Base-by-base conservation (phyloP, 441 rosid genomes). In the Metrosideros polymorpha region DNA sequence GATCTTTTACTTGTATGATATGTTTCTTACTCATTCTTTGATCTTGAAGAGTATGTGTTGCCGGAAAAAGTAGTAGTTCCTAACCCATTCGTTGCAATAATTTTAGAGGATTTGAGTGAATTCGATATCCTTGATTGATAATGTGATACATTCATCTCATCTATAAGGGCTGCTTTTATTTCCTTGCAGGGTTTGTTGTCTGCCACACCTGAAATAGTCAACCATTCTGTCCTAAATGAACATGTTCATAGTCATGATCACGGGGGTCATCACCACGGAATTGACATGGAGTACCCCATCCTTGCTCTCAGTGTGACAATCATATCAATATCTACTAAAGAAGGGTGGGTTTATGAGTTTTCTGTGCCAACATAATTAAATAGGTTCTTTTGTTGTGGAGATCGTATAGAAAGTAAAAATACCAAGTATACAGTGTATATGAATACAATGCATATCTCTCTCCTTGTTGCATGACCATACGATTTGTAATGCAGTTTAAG, bases 321-420 rank as follows among this genome's bases (percentile, higher is more conserved):
- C 85, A 89, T 95, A 84, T 95, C 99, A 83, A 95, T 97, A 90
- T 92, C 95, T 83, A 85, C 95, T 84, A 97, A 96, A 93, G 99
- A 97, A 94, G 97, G 98, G 99, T 97, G 94, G 76, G 29, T 9
- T 71, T 82, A 63, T 83, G 13, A 25, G 71, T 57, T 75, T 75
- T 84, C 61, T n/a, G 29, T 32, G 43, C 45, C 39, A 43, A 55
- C 10, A 3, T n/a, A 61, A 59, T 82, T 32, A 77, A 19, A 30
- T 63, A 47, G n/a, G 15, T 52, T 83, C 27, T 76, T 29, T 71
- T 22, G 47, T 39, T 71, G n/a, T 39, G 47, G 47, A 71, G n/a
- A 22, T 39, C 22, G 79, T 47, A 39, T 71, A 39, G 45, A 71
- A 71, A 71, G n/a, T 47, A n/a, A 71, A 71, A 35, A 19, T 35